These are phyloP conservation scores for Monosporozyma unispora DNA, from an alignment of 805 yeast species.

Conservation along the genomic window DNA sequence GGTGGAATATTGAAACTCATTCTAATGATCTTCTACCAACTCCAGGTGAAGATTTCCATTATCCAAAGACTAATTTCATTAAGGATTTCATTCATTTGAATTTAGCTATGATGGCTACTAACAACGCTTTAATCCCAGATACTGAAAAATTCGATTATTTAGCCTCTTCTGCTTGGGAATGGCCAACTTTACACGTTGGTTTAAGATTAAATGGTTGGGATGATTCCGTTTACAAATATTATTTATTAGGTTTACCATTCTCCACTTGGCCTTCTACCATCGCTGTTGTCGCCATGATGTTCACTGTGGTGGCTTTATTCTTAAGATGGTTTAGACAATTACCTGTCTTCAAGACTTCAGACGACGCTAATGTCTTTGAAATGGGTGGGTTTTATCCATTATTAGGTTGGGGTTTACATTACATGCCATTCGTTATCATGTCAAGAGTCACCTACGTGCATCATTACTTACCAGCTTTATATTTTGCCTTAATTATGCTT, in stretches of 20 bases:
- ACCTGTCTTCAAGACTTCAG: constrained; percentile 27
- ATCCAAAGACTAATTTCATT: constrained; percentile 67
- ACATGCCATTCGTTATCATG: constrained; percentile 83
- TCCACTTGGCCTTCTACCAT: constrained; percentile 68
- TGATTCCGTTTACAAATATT: constrained; percentile 43
- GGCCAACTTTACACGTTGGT: constrained; percentile 75
- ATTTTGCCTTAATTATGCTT: constrained; percentile 60
- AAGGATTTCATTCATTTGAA: constrained; percentile 69
- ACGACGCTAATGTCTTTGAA: constrained; percentile 42
- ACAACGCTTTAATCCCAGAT: constrained; percentile 76
- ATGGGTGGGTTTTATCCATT: constrained; percentile 73
- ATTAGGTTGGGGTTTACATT: constrained; percentile 88
- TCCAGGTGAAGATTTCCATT: constrained; percentile 25
- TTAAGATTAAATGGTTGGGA: constrained; percentile 76
- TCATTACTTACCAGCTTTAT: constrained; percentile 92
- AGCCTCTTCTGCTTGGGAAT: constrained; percentile 78
- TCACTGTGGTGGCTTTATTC: constrained; percentile 37
- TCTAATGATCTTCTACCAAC: constrained; percentile 55
- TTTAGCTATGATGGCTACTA: constrained; percentile 88
- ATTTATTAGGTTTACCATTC: constrained; percentile 66
- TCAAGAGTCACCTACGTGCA: constrained; percentile 95
- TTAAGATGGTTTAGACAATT: constrained; percentile 70
- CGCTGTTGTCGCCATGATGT: constrained; percentile 48
- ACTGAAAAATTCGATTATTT: constrained; percentile 61
- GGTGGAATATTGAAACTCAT: constrained; percentile 82